phyloP scores from a whole-genome alignment of 352 stramenopile genomes.

The Blastocystis sp. region DNA sequence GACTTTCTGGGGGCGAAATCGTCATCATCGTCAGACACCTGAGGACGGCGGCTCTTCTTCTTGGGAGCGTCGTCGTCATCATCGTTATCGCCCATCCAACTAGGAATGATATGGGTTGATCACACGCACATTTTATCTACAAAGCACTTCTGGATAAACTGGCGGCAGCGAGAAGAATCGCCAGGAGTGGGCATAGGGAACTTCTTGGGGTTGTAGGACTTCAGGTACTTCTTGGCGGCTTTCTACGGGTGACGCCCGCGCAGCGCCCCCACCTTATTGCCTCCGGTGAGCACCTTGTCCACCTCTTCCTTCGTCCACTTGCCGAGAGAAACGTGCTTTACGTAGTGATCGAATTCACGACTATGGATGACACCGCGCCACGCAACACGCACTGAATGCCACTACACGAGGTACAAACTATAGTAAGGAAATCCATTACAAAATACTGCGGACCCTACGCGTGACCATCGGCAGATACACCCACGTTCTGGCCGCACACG shows the following conservation, averaged over 20 bases:
- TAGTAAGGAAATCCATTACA: slow-evolving; percentile 68
- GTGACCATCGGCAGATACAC: background rate
- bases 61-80: slow-evolving; percentile 28
- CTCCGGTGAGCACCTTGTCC: slow-evolving; percentile 63
- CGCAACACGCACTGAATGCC: slow-evolving; percentile 36
- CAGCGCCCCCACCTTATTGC: slow-evolving; percentile 38
- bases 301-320: slow-evolving; percentile 68
- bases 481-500: slow-evolving; percentile 64
- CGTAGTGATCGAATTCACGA: slow-evolving; percentile 67
- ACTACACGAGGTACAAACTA: slow-evolving; percentile 65
- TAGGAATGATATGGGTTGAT: slow-evolving; percentile 1
- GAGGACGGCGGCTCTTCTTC: slow-evolving; percentile 55
- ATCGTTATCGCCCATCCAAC: slow-evolving; percentile 49
- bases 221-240: slow-evolving; percentile 67
- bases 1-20: slow-evolving; percentile 49
- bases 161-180: slow-evolving; percentile 21
- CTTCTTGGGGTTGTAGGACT: slow-evolving; percentile 67
- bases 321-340: slow-evolving; percentile 60
- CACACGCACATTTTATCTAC: slow-evolving; percentile 58
- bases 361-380: background rate
- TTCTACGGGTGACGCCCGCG: slow-evolving; percentile 16
- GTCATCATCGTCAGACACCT: slow-evolving; percentile 68
- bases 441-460: slow-evolving; percentile 68
- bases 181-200: slow-evolving; percentile 36
- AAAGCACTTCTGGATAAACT: slow-evolving; percentile 70